Evolutionary conservation across 169 alveolate species (phyloP).

Genomic region (Plasmodium inui): DNA sequence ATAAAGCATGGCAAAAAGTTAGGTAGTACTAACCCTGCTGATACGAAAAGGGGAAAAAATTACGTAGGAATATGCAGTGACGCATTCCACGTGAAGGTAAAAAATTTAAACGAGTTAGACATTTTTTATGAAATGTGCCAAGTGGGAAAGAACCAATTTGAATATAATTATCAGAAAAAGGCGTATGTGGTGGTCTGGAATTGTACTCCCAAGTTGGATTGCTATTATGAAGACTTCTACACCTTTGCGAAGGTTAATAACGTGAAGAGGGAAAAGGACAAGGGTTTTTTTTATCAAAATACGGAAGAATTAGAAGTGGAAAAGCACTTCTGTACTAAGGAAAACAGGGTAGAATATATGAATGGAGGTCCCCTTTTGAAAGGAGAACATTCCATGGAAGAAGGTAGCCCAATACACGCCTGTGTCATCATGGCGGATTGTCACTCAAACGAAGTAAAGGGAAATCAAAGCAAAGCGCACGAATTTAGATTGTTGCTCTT

Average conservation of each 20-base stretch:
- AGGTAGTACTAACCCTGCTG: neutral
- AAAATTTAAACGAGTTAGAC: conserved; percentile 50
- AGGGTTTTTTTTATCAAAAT: neutral
- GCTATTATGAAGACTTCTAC: conserved; percentile 45
- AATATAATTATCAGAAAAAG: conserved; percentile 40
- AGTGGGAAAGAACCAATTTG: conserved; percentile 7
- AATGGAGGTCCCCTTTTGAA: neutral
- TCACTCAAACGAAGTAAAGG: conserved; percentile 14
- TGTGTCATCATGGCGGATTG: conserved; percentile 16
- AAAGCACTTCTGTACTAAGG: neutral
- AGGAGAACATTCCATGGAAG: neutral
- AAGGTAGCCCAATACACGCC: conserved; percentile 2
- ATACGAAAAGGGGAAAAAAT: neutral
- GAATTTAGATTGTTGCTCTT: conserved; percentile 40
- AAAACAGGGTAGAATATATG: neutral
- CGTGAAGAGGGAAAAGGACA: neutral
- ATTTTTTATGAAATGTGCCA: conserved; percentile 35
- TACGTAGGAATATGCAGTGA: conserved; percentile 61
- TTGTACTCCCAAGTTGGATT: conserved; percentile 19
- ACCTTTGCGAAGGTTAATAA: conserved; percentile 43
- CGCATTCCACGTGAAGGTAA: conserved; percentile 7
- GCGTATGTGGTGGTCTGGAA: conserved; percentile 12
- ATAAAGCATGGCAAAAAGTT: conserved; percentile 20
- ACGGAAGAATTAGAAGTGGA: neutral
- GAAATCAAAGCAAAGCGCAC: conserved; percentile 34